Conservation (phyloP, 257 asterid species). For the Fraxinus cuspidata region DNA sequence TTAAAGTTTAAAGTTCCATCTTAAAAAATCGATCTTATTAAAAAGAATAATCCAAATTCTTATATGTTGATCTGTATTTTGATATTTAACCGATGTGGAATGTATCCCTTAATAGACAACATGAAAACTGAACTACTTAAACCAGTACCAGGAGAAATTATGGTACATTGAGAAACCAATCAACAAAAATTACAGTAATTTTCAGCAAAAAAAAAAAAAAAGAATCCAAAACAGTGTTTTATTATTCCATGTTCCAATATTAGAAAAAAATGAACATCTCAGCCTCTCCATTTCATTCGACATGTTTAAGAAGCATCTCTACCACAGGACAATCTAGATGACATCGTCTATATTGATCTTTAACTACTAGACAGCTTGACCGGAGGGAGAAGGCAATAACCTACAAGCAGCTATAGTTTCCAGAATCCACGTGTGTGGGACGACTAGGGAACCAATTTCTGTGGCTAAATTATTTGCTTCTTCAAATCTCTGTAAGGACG, state of each 20-base stretch:
- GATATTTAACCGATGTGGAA: too few species aligned
- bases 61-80: too few species aligned
- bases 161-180: neutral
- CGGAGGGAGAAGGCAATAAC: slow-evolving; percentile 36
- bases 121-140: neutral
- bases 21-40: too few species aligned
- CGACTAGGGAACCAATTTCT: slow-evolving; percentile 34
- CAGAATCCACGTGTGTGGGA: slow-evolving; percentile 87
- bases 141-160: neutral
- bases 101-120: too few species aligned
- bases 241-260: neutral
- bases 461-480: slow-evolving; percentile 53
- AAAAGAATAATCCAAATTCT: too few species aligned
- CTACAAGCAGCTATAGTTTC: slow-evolving; percentile 77
- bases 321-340: neutral
- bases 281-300: neutral
- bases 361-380: neutral
- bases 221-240: neutral
- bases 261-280: neutral
- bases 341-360: neutral
- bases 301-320: neutral
- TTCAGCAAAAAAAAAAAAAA: neutral
- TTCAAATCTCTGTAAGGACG: slow-evolving; percentile 33
- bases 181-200: neutral
- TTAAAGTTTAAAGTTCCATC: too few species aligned